Evolutionary conservation across 192 early-diverging fungal species (phyloP).

Genomic region (Coemansia sp.): DNA sequence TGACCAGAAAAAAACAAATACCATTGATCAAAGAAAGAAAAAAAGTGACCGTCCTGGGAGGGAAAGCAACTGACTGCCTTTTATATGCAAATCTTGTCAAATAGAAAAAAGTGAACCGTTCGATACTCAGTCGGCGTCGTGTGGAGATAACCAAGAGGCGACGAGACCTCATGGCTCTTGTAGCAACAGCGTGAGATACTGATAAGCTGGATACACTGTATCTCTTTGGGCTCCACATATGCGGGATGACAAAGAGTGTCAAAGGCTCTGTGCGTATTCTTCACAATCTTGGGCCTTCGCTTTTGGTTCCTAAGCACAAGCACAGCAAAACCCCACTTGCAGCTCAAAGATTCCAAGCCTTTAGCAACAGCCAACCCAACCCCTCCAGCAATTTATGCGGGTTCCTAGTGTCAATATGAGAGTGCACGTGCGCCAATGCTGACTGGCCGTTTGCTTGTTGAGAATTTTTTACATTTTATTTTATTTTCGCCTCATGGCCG

Average conservation of each 20-base stretch:
- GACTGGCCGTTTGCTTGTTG: not conserved
- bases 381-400: not conserved
- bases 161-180: not conserved
- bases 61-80: slow-evolving; percentile 5
- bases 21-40: not conserved
- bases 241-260: too few relatives aligned
- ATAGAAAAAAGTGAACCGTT: not conserved
- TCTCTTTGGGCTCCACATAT: not conserved
- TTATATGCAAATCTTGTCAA: not conserved
- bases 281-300: too few relatives aligned
- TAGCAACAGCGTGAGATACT: not conserved
- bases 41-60: not conserved
- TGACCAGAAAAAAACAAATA: slow-evolving; percentile 3
- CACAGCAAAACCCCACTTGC: too few relatives aligned
- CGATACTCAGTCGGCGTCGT: not conserved
- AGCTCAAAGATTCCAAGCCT: too few relatives aligned
- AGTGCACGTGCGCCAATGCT: not conserved
- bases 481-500: not conserved
- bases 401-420: not conserved
- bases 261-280: too few relatives aligned
- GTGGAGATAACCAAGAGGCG: not conserved
- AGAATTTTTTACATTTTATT: not conserved
- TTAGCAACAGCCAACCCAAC: not conserved
- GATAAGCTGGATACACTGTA: not conserved
- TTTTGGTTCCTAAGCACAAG: too few relatives aligned